phyloP scores from a whole-genome alignment of 2,329 filamentous ascomycete genomes.

The Monosporascus sp. region DNA sequence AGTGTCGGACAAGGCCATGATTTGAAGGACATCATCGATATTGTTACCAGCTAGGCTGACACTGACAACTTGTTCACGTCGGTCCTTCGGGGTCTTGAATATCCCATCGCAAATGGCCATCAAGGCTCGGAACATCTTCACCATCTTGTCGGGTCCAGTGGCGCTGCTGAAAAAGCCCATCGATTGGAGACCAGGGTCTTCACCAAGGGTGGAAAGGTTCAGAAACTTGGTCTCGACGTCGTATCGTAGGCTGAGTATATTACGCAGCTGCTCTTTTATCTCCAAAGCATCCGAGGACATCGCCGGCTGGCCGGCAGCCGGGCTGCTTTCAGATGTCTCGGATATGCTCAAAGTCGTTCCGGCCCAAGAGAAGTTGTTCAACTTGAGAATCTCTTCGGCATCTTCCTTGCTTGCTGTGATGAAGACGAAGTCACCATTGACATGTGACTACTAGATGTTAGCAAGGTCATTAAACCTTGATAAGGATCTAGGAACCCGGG shows the following conservation, averaged over 20 bases:
- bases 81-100: constrained; percentile 68
- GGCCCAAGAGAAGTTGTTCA: constrained; percentile 67
- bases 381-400: constrained; percentile 57
- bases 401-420: constrained; percentile 63
- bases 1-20: constrained; percentile 70
- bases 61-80: constrained; percentile 73
- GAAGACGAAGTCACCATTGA: constrained; percentile 64
- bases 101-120: constrained; percentile 80
- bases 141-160: constrained; percentile 77
- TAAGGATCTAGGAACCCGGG: constrained; percentile 30
- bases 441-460: constrained; percentile 67
- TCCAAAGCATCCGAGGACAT: constrained; percentile 52
- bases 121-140: constrained; percentile 90
- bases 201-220: constrained; percentile 72
- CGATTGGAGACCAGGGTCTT: constrained; percentile 65
- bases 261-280: constrained; percentile 63
- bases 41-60: constrained; percentile 79
- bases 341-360: constrained; percentile 55
- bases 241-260: constrained; percentile 72
- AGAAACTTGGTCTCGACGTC: constrained; percentile 67
- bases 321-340: constrained; percentile 38
- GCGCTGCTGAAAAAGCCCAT: constrained; percentile 72
- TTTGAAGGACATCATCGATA: constrained; percentile 65
- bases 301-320: constrained; percentile 34
- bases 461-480: constrained; percentile 50